Base-by-base conservation (phyloP, 2,329 filamentous ascomycete species). In the Rasamsonia emersonii region DNA sequence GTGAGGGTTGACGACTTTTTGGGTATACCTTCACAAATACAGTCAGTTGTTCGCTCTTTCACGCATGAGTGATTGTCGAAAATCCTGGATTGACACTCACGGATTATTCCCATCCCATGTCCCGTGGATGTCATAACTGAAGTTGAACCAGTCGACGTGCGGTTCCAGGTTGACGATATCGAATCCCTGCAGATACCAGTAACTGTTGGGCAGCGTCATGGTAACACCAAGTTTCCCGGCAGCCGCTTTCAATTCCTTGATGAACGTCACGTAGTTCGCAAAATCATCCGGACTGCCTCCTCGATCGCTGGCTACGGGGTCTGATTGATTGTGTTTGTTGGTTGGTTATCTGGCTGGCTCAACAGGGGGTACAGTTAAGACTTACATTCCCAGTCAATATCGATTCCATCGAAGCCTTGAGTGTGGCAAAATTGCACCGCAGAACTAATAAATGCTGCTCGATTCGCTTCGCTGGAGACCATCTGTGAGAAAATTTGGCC, bases 381-480 rank as follows among this genome's bases (percentile, higher is more conserved):
- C n/a, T n/a, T n/a, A 33, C 46, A 49, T 35, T 44, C 40, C 40
- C 43, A 46, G 24, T 45, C 41, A 20, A 45, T 36, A 23, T 43
- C 43, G 4, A 44, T 33, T 5, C 44, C 44, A 34, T 47, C 43
- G 34, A 47, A 44, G 5, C 39, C 34, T 25, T 46, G 46, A 5
- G 33, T 33, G 1, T 31, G 20, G 28, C 46, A 23, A 17, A 46
- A 46, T 2, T 14, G 13, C 3, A 27, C 9, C 3, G 28, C 17
- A 2, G 31, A 33, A 0, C 48, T 33, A 32, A 61, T 52, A 38
- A 71, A 71, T 0, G 32, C 43, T 0, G 38, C 32, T 14, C 43
- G 39, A 14, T 41, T 48, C 2, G 14, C 28, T 5, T 39, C 30
- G 5, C 39, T 39, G 0, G 28, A 15, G 0, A 37, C 45, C 18